Evolutionary conservation across 1,284 basidiomycete genomes (phyloP), one percentile per base, ranked within the genome.

Genomic region (Sanguinoderma infundibulare): DNA sequence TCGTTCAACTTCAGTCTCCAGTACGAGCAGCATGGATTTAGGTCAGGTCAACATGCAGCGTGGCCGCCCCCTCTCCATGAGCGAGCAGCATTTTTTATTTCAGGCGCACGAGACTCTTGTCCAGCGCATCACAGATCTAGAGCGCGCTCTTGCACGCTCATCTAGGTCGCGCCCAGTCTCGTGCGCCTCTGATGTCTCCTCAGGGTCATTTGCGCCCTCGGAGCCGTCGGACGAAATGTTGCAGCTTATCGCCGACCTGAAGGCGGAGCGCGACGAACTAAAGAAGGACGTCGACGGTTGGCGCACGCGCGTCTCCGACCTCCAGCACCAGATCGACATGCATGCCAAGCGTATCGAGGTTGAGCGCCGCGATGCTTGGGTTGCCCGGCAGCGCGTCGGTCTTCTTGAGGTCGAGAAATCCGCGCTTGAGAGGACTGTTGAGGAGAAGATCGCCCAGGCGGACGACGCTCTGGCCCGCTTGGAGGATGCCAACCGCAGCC

Each of bases 51-150:
- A 50, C 46, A 44, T 61, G 50, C 60, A 53, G 32, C 66, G 65
- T 46, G 61, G 65, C 12, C 82, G 86, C 53, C 84, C 87, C 49
- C 83, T 90, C 44, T 78, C 80, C 22, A 72, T 79, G 53, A 87
- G 83, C 71, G 91, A 92, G 75, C 90, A 92, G 69, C 86, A 91
- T 79, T 93, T 93, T 85, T 82, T 92, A 73, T 86, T 88, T 75
- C 89, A 90, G 72, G 90, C 88, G 61, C 91, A 94, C 77, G 86
- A 89, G 64, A 83, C 91, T 53, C 86, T 94, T 63, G 81, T 93
- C 63, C 83, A 87, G 67, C 87, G 91, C 63, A 92, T 93, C 74
- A 86, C 87, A 57, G 90, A 92, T 68, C 79, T 94, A 64, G 91
- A 94, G 73, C 84, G 84, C 61, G 85, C 87, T 17, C 77, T 94